These are phyloP conservation scores for Globisporangium cystogenes DNA, from an alignment of 352 stramenopile genomes.

Conservation along the genomic window DNA sequence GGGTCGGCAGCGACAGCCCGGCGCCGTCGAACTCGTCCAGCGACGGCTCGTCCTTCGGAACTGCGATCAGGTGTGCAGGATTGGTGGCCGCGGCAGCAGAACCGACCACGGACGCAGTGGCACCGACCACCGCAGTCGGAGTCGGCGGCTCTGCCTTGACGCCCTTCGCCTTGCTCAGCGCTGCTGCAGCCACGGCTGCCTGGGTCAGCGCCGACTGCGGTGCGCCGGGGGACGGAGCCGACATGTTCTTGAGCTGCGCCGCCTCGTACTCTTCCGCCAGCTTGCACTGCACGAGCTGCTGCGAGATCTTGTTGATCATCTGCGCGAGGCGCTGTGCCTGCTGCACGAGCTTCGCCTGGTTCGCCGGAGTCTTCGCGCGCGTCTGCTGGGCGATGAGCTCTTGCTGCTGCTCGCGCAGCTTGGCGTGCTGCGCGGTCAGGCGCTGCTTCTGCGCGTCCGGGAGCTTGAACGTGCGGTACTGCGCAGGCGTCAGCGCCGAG, in stretches of 20 bases:
- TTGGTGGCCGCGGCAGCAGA: constrained; percentile 6
- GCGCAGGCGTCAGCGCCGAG: constrained; percentile 48
- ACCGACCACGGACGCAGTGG: constrained; percentile 5
- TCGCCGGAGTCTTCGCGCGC: constrained; percentile 57
- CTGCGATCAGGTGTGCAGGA: constrained; percentile 4
- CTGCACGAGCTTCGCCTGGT: constrained; percentile 69
- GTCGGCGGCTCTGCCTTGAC: constrained; percentile 23
- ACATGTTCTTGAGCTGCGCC: constrained; percentile 44
- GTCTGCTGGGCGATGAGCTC: constrained; percentile 74
- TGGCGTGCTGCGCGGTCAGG: constrained; percentile 61
- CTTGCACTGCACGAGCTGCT: constrained; percentile 81
- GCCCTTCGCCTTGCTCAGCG: constrained; percentile 29
- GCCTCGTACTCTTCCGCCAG: constrained; percentile 77
- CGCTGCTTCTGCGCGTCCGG: constrained; percentile 58
- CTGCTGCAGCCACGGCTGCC: constrained; percentile 18
- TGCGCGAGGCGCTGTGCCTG: constrained; percentile 69
- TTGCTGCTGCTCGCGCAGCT: constrained; percentile 73
- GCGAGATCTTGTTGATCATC: constrained; percentile 85
- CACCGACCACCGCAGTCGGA: constrained; percentile 3
- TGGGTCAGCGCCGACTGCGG: constrained; percentile 18
- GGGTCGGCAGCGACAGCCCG: background rate
- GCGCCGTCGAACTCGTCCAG: background rate
- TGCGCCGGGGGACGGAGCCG: constrained; percentile 17
- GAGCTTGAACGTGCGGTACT: constrained; percentile 76
- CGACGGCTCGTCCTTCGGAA: constrained; percentile 2